These are phyloP conservation scores for Podospora fimiseda DNA, from an alignment of 495 filamentous ascomycete genomes.

Conservation along the genomic window DNA sequence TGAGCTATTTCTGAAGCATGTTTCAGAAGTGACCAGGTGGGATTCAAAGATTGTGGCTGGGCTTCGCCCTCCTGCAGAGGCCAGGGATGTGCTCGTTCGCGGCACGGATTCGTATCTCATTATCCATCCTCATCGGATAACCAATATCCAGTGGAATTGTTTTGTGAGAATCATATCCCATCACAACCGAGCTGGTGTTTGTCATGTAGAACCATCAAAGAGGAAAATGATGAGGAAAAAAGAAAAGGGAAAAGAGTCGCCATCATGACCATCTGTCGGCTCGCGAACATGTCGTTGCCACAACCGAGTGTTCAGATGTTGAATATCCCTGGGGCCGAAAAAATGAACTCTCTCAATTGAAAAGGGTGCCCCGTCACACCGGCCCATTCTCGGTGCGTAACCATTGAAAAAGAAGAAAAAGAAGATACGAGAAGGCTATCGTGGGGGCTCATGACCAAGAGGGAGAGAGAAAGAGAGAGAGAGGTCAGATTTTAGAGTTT, in stretches of 20 bases:
- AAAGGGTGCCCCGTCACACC: conserved; percentile 5
- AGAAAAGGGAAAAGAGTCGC: background rate
- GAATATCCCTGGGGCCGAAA: background rate
- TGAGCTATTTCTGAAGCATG: conserved; percentile 31
- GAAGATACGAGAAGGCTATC: background rate
- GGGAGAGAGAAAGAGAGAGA: background rate
- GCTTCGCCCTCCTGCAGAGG: conserved; percentile 16
- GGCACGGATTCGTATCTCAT: conserved; percentile 15
- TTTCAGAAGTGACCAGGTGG: conserved; percentile 27
- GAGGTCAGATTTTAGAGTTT: too few relatives aligned
- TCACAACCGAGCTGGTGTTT: background rate
- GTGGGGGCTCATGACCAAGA: background rate
- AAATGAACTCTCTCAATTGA: background rate
- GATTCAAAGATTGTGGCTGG: conserved; percentile 22
- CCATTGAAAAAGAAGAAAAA: background rate
- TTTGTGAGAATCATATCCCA: too few relatives aligned
- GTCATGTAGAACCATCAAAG: background rate
- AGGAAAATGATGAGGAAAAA: background rate
- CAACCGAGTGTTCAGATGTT: background rate
- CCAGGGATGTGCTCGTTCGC: conserved; percentile 10
- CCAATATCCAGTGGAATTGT: background rate
- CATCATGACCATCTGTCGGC: background rate
- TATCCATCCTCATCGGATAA: too few relatives aligned
- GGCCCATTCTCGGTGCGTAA: background rate
- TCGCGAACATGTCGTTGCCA: background rate